phyloP scores from a whole-genome alignment of 2,329 filamentous ascomycete species.

The Triangularia setosa region DNA sequence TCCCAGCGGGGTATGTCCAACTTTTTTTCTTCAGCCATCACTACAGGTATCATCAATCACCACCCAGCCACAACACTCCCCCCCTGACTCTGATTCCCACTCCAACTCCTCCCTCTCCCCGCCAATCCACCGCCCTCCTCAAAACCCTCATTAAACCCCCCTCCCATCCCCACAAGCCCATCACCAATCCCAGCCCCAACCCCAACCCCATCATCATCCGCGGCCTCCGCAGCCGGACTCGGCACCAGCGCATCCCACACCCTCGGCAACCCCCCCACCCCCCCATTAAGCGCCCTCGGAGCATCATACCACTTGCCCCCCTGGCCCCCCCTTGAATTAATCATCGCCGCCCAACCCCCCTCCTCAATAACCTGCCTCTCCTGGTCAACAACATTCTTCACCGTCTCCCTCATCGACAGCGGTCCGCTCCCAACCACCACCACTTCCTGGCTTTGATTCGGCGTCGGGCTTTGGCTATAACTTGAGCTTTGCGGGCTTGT shows the following conservation, averaged over 20 bases:
- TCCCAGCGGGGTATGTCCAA: not conserved
- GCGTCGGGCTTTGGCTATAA: not conserved
- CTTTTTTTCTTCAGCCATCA: not conserved
- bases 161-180: not conserved
- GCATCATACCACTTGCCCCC: conserved; percentile 1
- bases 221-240: not conserved
- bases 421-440: not conserved
- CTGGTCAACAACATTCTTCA: not conserved
- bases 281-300: not conserved
- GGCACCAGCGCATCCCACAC: not conserved
- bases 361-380: not conserved
- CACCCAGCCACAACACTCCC: not conserved
- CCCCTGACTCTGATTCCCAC: not conserved
- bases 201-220: not conserved
- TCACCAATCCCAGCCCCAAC: not conserved
- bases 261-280: not conserved
- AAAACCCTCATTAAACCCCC: not conserved
- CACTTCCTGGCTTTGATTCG: not conserved
- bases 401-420: not conserved
- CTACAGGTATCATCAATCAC: not conserved
- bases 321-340: not conserved
- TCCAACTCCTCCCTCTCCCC: not conserved
- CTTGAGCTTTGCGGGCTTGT: not conserved
- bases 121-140: no score
- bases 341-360: not conserved